Evolutionary conservation across 2,329 filamentous ascomycete genomes (phyloP).

Genomic region (Ceratocystis cacaofunesta): DNA sequence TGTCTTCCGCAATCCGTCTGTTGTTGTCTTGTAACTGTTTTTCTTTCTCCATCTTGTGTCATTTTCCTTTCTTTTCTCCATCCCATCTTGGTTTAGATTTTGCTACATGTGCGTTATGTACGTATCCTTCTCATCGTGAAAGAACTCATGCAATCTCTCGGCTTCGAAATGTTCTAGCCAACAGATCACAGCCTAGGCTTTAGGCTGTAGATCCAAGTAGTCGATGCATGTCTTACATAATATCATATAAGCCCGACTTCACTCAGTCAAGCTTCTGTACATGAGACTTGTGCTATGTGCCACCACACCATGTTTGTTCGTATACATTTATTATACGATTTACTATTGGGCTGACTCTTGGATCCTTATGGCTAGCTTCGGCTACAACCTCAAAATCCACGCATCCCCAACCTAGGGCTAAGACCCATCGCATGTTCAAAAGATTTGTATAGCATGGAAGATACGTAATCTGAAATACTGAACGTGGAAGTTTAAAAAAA

Average conservation of each 20-base stretch:
- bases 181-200: background rate
- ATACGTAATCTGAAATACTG: slow-evolving; percentile 10
- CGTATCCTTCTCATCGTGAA: background rate
- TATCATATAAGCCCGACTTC: too few relatives aligned
- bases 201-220: background rate
- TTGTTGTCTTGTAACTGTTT: background rate
- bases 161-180: background rate
- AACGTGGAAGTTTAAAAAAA: slow-evolving; percentile 16
- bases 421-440: background rate
- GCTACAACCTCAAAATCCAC: background rate
- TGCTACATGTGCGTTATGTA: background rate
- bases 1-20: background rate
- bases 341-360: background rate
- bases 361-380: background rate
- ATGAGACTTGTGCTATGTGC: background rate
- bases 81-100: background rate
- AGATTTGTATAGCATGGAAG: slow-evolving; percentile 1
- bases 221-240: background rate
- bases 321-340: background rate
- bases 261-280: background rate
- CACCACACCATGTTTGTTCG: background rate
- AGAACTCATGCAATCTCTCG: background rate
- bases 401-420: background rate
- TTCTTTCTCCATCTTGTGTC: background rate
- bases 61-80: background rate